Conservation (phyloP, 2,329 filamentous ascomycete species). For the Colletotrichum ledebouriae region DNA sequence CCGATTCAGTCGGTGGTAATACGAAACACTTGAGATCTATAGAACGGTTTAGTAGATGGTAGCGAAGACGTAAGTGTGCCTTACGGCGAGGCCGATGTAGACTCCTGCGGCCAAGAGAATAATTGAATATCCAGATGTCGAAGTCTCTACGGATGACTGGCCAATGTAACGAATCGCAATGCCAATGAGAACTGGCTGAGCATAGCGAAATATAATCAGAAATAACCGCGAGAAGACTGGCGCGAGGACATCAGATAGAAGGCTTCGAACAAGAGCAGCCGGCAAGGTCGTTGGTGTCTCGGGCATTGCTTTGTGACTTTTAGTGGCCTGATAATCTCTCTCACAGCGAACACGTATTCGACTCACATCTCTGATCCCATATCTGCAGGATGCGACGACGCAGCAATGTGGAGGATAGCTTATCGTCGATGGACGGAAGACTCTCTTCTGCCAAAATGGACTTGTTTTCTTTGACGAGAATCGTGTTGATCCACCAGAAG, state of each 20-base stretch:
- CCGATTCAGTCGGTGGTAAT: slow-evolving; percentile 19
- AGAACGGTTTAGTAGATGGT: accelerated
- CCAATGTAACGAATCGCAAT: slow-evolving; percentile 13
- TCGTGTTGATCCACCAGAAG: slow-evolving; percentile 36
- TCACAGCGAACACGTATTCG: no score
- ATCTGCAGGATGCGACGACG: slow-evolving; percentile 8
- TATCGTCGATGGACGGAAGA: background rate
- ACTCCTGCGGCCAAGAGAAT: background rate
- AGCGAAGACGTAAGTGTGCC: background rate
- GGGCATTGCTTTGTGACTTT: slow-evolving; percentile 11
- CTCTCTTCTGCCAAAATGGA: slow-evolving; percentile 5
- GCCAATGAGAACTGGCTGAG: slow-evolving; percentile 23
- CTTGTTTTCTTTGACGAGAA: slow-evolving; percentile 2
- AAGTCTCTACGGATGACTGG: background rate
- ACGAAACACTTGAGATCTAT: slow-evolving; percentile 5
- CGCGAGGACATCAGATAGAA: slow-evolving; percentile 9
- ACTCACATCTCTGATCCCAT: slow-evolving; percentile 32
- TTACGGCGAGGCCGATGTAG: slow-evolving; percentile 27
- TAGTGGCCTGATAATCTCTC: background rate
- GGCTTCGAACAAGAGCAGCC: slow-evolving; percentile 1
- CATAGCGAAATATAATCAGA: slow-evolving; percentile 31
- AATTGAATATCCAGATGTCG: background rate
- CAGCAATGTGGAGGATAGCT: slow-evolving; percentile 11
- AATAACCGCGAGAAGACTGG: slow-evolving; percentile 18
- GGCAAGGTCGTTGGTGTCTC: slow-evolving; percentile 16